Evolutionary conservation across 441 rosid species (phyloP).

Genomic region (Bocquillonia castaneifolia): DNA sequence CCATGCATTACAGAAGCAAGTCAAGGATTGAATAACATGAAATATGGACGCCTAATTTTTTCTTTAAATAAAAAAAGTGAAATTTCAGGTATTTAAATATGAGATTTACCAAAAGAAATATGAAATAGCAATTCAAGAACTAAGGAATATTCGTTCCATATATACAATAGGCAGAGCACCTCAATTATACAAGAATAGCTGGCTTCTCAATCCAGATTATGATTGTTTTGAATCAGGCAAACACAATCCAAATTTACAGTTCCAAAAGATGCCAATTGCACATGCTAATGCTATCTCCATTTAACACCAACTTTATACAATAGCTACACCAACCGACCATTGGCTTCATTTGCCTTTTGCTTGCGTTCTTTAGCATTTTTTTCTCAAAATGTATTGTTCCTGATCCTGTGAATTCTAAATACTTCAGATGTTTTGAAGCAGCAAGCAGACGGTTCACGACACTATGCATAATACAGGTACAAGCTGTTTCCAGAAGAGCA

Average conservation of each 20-base stretch:
- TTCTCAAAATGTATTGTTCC: neutral
- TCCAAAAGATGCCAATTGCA: neutral
- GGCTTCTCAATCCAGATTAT: neutral
- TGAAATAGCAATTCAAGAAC: neutral
- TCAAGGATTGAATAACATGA: too few species aligned
- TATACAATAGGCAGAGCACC: neutral
- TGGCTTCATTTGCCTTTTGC: neutral
- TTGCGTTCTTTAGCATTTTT: neutral
- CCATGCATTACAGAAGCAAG: too few species aligned
- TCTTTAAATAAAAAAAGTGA: too few species aligned
- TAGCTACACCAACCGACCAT: neutral
- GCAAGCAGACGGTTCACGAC: neutral
- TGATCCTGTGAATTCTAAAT: neutral
- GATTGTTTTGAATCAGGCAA: neutral
- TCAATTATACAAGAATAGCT: neutral
- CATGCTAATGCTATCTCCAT: neutral
- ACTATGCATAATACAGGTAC: slow-evolving; percentile 52
- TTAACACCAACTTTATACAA: neutral
- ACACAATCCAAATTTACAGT: neutral
- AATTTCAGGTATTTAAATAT: too few species aligned
- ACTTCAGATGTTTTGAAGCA: too few species aligned
- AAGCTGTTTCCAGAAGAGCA: slow-evolving; percentile 59
- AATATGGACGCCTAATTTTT: too few species aligned
- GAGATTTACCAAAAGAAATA: neutral
- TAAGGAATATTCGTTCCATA: neutral